Evolutionary conservation across 2,329 filamentous ascomycete genomes (phyloP).

Genomic region (Fusarium pilosicola): DNA sequence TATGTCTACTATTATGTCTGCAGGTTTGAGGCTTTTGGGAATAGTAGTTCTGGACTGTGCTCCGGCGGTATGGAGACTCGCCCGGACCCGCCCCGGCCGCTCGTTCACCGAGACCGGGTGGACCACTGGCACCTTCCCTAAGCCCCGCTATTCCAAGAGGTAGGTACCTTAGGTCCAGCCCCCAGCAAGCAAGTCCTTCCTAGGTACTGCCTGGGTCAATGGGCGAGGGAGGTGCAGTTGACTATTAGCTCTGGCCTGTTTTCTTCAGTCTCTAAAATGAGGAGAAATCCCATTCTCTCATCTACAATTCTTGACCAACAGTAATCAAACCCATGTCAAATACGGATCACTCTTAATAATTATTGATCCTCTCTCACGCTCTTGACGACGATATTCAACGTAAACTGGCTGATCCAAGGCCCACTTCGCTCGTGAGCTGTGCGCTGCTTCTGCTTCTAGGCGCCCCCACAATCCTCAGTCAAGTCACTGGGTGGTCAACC

Average conservation of each 20-base stretch:
- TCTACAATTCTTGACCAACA: background rate
- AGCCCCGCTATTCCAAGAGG: constrained; percentile 28
- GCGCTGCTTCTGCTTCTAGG: constrained; percentile 12
- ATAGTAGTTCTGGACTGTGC: background rate
- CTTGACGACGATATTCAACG: background rate
- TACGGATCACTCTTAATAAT: background rate
- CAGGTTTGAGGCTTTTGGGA: background rate
- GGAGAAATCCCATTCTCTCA: background rate
- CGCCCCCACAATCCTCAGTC: constrained; percentile 11
- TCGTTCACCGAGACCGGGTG: constrained; percentile 28
- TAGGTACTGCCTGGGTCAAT: background rate
- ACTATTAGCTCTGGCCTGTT: background rate
- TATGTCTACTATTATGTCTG: background rate
- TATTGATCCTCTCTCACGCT: background rate
- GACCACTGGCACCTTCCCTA: constrained; percentile 12
- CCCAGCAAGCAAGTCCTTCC: background rate
- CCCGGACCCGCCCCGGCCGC: constrained; percentile 30
- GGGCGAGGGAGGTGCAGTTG: background rate
- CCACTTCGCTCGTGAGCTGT: constrained; percentile 24
- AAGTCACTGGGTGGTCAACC: constrained; percentile 26
- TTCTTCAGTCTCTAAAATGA: background rate
- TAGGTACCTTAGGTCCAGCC: background rate
- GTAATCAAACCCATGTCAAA: background rate
- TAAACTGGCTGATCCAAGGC: constrained; percentile 31
- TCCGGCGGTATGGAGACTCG: constrained; percentile 9